A percentile compares a stretch with the other conserved stretches of the same genome.
Evolutionary conservation across 1,284 basidiomycete genomes (phyloP).

Genomic region (Fomitopsis palustris): DNA sequence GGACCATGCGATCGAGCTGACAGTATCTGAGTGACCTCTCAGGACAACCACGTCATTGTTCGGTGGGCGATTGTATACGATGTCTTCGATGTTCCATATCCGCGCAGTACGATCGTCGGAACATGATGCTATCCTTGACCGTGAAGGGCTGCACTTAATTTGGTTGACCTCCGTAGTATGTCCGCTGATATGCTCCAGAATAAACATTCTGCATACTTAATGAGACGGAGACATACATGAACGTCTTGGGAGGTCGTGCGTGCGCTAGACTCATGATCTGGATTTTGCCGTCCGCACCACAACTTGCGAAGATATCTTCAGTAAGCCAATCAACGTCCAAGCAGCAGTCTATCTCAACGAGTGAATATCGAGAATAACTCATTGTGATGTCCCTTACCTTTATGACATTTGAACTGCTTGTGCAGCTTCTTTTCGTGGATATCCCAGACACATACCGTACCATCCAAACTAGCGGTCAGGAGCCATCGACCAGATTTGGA

Average conservation of each 20-base stretch:
- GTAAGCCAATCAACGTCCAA: conserved; percentile 81
- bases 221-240: conserved; percentile 43
- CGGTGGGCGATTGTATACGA: conserved; percentile 27
- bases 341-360: conserved; percentile 54
- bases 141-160: conserved; percentile 63
- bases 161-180: conserved; percentile 79
- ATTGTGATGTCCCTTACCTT: conserved; percentile 41
- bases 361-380: conserved; percentile 13
- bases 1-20: conserved; percentile 74
- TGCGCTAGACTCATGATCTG: conserved; percentile 55
- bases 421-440: conserved; percentile 57
- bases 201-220: not conserved
- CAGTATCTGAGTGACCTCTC: conserved; percentile 61
- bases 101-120: conserved; percentile 77
- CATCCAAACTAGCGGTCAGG: conserved; percentile 70
- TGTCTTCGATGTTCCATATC: conserved; percentile 62
- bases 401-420: conserved; percentile 61
- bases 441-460: conserved; percentile 75
- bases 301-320: conserved; percentile 68
- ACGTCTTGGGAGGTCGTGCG: conserved; percentile 48
- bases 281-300: conserved; percentile 68
- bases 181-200: conserved; percentile 43
- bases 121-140: conserved; percentile 71
- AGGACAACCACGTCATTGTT: conserved; percentile 45
- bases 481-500: conserved; percentile 69